Evolutionary conservation across 352 stramenopile species (phyloP), one percentile per base, ranked within the genome.

Genomic region (Phytophthora citrophthora): DNA sequence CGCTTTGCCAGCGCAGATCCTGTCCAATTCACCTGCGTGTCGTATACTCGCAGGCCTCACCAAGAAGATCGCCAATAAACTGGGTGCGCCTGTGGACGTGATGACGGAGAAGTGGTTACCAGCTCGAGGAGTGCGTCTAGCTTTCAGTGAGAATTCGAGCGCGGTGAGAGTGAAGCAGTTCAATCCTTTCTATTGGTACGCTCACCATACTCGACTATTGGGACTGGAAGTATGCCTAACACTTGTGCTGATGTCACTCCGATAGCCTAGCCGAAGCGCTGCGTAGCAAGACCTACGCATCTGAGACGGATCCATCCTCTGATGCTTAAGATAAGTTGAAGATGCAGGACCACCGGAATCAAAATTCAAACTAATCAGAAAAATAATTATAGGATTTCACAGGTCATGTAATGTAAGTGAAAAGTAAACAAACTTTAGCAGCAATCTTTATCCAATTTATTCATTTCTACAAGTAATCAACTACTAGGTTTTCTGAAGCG

Each of bases 41-140:
- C 85, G 85, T 3, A 81, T 94, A 9, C 66, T 95, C 9, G 83
- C 83, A 2, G 87, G 87, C 2, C 67, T 95, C 20, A 94, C 87
- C 11, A 95, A 95, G 65, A 93, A 94, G 64, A 78, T 93, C 31
- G 87, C 80, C 27, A 93, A 90, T 65, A 94, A 95, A 43, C 68
- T 95, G 2, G 87, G 87, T 11, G 68, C 82, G 0, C 87, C 87
- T 0, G 64, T 93, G 38, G 87, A 95, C 46, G 83, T 94, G 36
- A 95, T 95, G 85, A 93, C 85, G 5, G 82, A 95, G 20, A 87
- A 89, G 57, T 94, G 87, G 85, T 65, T 95, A 2, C 87, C 87
- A 1, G 36, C 54, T 20, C 73, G 73, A 16, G 57, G 70, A 15
- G 31, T 82, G 15, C 44, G 61, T 2, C 61, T 90, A 10, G n/a